Percentiles rank a stretch among this genome's conserved stretches.
These are phyloP conservation scores for Agarophyton chilense DNA, from an alignment of 23 red algal genomes.

Conservation along the genomic window DNA sequence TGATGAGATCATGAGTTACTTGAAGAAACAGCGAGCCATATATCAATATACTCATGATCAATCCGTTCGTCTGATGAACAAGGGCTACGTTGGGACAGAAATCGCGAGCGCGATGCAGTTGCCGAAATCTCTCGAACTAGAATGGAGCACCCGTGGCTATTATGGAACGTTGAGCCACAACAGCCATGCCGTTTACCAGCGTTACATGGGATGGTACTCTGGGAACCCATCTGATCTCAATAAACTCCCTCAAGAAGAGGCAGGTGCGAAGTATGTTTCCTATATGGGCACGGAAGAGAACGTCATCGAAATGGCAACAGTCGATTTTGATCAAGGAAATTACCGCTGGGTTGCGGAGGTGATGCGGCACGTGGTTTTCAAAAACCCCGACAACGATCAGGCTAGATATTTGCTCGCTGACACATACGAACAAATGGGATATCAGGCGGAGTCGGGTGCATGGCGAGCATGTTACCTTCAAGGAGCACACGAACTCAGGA, in stretches of 20 bases:
- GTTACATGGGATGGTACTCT: slow-evolving; percentile 28
- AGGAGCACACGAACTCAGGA: neutral
- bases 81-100: neutral
- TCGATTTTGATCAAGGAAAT: neutral
- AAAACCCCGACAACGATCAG: neutral
- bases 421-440: slow-evolving; percentile 18
- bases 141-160: slow-evolving; percentile 34
- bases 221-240: slow-evolving; percentile 20
- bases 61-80: slow-evolving; percentile 16
- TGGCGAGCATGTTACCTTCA: slow-evolving; percentile 20
- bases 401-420: neutral
- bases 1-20: neutral
- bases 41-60: no score
- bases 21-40: slow-evolving; percentile 24
- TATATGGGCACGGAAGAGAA: slow-evolving; percentile 13
- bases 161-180: no score
- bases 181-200: slow-evolving; percentile 21
- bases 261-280: neutral
- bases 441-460: slow-evolving; percentile 30
- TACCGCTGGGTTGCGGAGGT: slow-evolving; percentile 39
- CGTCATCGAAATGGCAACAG: neutral
- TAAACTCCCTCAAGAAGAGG: neutral
- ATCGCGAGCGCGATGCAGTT: neutral
- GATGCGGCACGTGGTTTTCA: slow-evolving; percentile 2
- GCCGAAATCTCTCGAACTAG: neutral